Conservation (phyloP, 805 yeast genomes). For the Saccharomyces jurei region DNA sequence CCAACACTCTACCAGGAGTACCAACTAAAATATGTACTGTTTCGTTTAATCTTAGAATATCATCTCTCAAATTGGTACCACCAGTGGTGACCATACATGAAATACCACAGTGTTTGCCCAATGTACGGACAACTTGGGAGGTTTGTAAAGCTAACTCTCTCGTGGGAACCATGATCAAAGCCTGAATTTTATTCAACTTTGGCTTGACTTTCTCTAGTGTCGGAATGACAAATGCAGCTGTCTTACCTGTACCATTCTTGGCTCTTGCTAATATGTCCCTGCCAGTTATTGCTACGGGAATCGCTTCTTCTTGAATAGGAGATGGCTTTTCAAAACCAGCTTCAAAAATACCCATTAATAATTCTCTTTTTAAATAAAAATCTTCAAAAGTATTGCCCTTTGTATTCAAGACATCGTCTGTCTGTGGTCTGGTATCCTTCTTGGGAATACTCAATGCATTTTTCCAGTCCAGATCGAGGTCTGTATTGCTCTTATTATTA, state of each 20-base stretch:
- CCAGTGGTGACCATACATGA: conserved; percentile 98
- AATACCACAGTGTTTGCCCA: conserved; percentile 87
- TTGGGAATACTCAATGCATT: conserved; percentile 61
- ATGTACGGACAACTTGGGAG: conserved; percentile 90
- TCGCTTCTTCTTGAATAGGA: conserved; percentile 95
- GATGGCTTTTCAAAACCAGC: conserved; percentile 98
- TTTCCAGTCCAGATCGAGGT: conserved; percentile 56
- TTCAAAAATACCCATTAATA: conserved; percentile 96
- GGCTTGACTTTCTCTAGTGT: conserved; percentile 84
- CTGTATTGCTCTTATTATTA: background rate
- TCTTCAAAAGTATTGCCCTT: conserved; percentile 90
- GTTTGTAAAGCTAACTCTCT: conserved; percentile 97
- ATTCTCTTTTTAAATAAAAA: conserved; percentile 82
- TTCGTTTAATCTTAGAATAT: conserved; percentile 84
- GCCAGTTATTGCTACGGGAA: conserved; percentile 91
- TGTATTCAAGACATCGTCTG: conserved; percentile 89
- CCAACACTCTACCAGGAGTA: conserved; percentile 95
- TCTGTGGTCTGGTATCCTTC: conserved; percentile 90
- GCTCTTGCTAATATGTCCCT: conserved; percentile 96
- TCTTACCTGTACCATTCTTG: conserved; percentile 96
- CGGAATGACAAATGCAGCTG: conserved; percentile 95
- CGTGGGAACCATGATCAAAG: conserved; percentile 89
- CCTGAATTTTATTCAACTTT: conserved; percentile 75
- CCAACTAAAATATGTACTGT: conserved; percentile 93
- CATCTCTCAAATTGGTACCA: conserved; percentile 91